Evolutionary conservation across 2,329 filamentous ascomycete species (phyloP).

Genomic region (Lachnellula willkommii): DNA sequence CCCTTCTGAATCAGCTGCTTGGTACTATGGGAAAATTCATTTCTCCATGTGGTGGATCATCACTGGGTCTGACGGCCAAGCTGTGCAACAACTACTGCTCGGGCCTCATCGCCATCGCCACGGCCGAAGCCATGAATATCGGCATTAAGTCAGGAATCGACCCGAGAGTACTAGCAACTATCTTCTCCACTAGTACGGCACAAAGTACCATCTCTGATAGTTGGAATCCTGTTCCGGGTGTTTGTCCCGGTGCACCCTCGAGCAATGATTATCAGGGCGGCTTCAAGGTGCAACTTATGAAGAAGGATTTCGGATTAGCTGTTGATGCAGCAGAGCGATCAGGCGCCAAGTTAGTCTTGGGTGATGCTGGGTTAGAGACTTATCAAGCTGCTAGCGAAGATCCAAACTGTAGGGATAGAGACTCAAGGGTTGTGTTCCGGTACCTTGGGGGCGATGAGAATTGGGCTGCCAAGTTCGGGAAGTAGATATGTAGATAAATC

Average conservation of each 20-base stretch:
- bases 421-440: slow-evolving; percentile 53
- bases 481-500: neutral
- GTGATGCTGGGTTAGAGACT: slow-evolving; percentile 43
- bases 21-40: slow-evolving; percentile 48
- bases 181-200: slow-evolving; percentile 44
- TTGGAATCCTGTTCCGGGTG: slow-evolving; percentile 33
- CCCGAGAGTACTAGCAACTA: slow-evolving; percentile 45
- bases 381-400: slow-evolving; percentile 49
- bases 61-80: slow-evolving; percentile 53
- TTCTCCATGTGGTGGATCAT: slow-evolving; percentile 51
- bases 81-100: slow-evolving; percentile 58
- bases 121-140: slow-evolving; percentile 54
- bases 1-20: slow-evolving; percentile 40
- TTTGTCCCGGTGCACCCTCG: slow-evolving; percentile 30
- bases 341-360: slow-evolving; percentile 45
- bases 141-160: slow-evolving; percentile 54
- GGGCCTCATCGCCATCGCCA: slow-evolving; percentile 53
- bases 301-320: slow-evolving; percentile 52
- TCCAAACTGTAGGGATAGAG: slow-evolving; percentile 45
- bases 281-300: slow-evolving; percentile 56
- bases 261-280: slow-evolving; percentile 39
- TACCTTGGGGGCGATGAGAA: slow-evolving; percentile 49
- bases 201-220: slow-evolving; percentile 32
- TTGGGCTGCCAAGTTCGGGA: slow-evolving; percentile 33
- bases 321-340: slow-evolving; percentile 49